A percentile compares a stretch with the other conserved stretches of the same genome.
These are phyloP conservation scores for Annulohypoxylon stygium DNA, from an alignment of 495 filamentous ascomycete genomes.

Conservation along the genomic window DNA sequence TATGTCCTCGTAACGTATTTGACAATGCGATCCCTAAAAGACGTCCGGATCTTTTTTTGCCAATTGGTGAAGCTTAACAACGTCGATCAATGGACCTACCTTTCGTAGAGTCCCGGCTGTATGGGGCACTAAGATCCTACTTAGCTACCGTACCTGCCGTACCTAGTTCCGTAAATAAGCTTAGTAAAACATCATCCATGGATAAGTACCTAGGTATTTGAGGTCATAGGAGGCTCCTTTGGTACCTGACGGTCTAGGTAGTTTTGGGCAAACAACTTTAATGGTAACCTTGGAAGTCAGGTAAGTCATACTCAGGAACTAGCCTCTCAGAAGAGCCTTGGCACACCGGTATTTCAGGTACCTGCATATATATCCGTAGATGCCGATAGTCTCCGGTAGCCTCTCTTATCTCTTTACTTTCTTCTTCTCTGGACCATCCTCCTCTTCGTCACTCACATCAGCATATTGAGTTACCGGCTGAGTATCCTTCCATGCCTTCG, in stretches of 20 bases:
- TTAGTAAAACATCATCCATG: constrained; percentile 14
- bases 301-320: constrained; percentile 6
- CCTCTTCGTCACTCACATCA: constrained; percentile 92
- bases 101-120: constrained; percentile 17
- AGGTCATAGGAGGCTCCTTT: constrained; percentile 5
- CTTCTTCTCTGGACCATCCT: constrained; percentile 76
- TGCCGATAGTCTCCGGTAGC: constrained; percentile 1
- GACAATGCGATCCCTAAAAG: constrained; percentile 9
- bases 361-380: not conserved
- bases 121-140: constrained; percentile 27
- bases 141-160: not conserved
- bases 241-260: constrained; percentile 8
- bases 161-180: constrained; percentile 24
- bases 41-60: constrained; percentile 4
- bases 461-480: constrained; percentile 95
- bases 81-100: constrained; percentile 40
- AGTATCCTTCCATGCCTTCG: constrained; percentile 89
- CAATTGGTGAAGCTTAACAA: constrained; percentile 5
- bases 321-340: constrained; percentile 12
- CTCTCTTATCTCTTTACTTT: constrained; percentile 63
- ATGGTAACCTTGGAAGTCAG: not conserved
- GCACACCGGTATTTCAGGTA: constrained; percentile 7
- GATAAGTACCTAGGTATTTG: not conserved
- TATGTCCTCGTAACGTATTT: not conserved
- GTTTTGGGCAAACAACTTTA: constrained; percentile 22